Evolutionary conservation across 73 alveolate genomes (phyloP), one percentile per base, ranked within the genome.

Genomic region (Paramecium sexaurelia): DNA sequence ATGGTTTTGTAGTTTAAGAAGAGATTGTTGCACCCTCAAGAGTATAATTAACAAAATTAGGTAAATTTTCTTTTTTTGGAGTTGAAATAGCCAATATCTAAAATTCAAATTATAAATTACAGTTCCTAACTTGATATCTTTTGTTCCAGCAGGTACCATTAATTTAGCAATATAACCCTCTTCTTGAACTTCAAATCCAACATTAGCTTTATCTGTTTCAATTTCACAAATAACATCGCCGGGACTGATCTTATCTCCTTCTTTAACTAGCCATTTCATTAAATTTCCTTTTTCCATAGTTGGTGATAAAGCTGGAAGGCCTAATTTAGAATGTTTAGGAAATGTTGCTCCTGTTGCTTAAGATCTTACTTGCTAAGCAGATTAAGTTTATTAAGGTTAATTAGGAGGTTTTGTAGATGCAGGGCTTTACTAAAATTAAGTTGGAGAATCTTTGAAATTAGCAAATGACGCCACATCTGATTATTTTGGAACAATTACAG

Each of bases 201-300:
- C 97, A 9, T 98, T 82, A 1, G 98, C 98, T 86, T 97, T 97
- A 66, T 97, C 99, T 8, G 99, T 97, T 92, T 95, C 97, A 32
- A 97, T 94, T 19, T 93, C 96, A 39, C 96, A 95, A 61, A 96
- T 91, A 51, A 93, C 94, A 37, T 96, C 98, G 32, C 99, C 99
- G 22, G 95, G 95, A 47, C 32, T 69, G 55, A 97, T 92, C 27
- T 91, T 33, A 55, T 97, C 98, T 1, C 98, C 99, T 67, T 88
- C 97, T 75, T 96, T 92, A 85, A 93, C 95, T 1, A 55, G 66
- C 98, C 98, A 97, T 73, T 95, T 93, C 33, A 96, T 96, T 22
- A 97, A 84, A 55, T 93, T 96, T 78, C 99, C 99, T 82, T 93
- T 78, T 4, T 85, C 97, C 99, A 97, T 97, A 1, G 99, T 97